phyloP scores from a whole-genome alignment of 768 basidiomycete genomes.

The Tricholoma hemisulphureum region DNA sequence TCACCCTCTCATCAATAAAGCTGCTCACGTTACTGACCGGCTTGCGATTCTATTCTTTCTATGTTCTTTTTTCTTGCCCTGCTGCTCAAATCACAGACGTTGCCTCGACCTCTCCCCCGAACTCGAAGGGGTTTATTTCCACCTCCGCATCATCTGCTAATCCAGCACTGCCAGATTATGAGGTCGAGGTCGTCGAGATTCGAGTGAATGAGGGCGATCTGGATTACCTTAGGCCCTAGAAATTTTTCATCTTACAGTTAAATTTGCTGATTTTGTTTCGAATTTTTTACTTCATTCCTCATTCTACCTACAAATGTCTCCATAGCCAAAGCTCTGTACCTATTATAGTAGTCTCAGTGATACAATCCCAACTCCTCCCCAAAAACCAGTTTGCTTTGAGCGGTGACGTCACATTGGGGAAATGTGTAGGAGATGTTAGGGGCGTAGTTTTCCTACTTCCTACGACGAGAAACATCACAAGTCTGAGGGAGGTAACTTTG shows the following conservation, averaged over 20 bases:
- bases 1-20: conserved; percentile 18
- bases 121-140: conserved; percentile 61
- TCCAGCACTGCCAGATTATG: conserved; percentile 69
- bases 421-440: too few species aligned
- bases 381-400: too few species aligned
- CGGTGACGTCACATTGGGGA: too few species aligned
- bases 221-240: conserved; percentile 69
- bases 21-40: conserved; percentile 19
- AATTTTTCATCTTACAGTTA: neutral
- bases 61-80: conserved; percentile 6
- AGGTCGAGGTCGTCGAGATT: conserved; percentile 87
- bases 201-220: conserved; percentile 78
- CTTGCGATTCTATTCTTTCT: conserved; percentile 3
- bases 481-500: too few species aligned
- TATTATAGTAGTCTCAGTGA: too few species aligned
- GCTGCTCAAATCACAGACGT: conserved; percentile 50
- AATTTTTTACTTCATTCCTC: neutral
- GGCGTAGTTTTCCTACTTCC: too few species aligned
- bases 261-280: neutral
- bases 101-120: conserved; percentile 80
- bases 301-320: neutral
- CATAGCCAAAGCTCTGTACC: too few species aligned
- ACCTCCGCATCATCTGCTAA: conserved; percentile 68
- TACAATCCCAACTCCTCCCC: too few species aligned
- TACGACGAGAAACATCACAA: too few species aligned